Percentiles rank a stretch among this genome's conserved stretches.
Evolutionary conservation across 805 yeast species (phyloP).

Genomic region (Kodamaea hsintzibuensis): DNA sequence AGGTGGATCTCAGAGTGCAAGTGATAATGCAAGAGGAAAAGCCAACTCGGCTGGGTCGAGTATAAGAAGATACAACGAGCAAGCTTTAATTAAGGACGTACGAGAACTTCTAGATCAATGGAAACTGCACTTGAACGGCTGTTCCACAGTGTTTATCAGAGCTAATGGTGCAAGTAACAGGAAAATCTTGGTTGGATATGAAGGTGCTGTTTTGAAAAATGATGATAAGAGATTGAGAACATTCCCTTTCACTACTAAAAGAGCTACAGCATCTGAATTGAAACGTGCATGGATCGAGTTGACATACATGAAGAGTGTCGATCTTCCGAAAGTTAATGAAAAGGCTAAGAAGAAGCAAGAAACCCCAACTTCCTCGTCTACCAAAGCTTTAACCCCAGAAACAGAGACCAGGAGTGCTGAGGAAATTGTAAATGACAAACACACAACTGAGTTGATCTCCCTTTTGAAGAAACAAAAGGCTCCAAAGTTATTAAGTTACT

Average conservation of each 20-base stretch:
- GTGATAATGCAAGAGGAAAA: slow-evolving; percentile 89
- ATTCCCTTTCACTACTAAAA: slow-evolving; percentile 86
- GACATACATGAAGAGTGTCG: slow-evolving; percentile 54
- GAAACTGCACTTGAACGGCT: slow-evolving; percentile 58
- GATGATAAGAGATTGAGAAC: slow-evolving; percentile 63
- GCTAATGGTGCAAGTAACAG: slow-evolving; percentile 76
- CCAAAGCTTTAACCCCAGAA: slow-evolving; percentile 4
- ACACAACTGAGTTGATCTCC: slow-evolving; percentile 57
- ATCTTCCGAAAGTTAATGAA: slow-evolving; percentile 51
- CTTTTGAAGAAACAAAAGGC: slow-evolving; percentile 73
- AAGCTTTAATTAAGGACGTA: slow-evolving; percentile 77
- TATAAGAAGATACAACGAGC: slow-evolving; percentile 86
- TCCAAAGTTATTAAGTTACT: slow-evolving; percentile 64
- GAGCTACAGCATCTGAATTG: slow-evolving; percentile 82
- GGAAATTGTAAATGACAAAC: slow-evolving; percentile 41
- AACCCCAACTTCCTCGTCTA: slow-evolving; percentile 6
- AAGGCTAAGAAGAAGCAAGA: slow-evolving; percentile 19
- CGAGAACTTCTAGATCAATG: slow-evolving; percentile 65
- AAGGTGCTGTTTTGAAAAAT: slow-evolving; percentile 50
- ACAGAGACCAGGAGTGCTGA: slow-evolving; percentile 25
- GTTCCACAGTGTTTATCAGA: slow-evolving; percentile 72
- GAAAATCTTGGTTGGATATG: slow-evolving; percentile 65
- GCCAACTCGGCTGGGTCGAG: slow-evolving; percentile 96
- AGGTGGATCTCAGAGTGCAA: slow-evolving; percentile 95
- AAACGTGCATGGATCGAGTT: slow-evolving; percentile 83